Conservation (phyloP, 1,284 basidiomycete species). For the Cryptococcus sp. region DNA sequence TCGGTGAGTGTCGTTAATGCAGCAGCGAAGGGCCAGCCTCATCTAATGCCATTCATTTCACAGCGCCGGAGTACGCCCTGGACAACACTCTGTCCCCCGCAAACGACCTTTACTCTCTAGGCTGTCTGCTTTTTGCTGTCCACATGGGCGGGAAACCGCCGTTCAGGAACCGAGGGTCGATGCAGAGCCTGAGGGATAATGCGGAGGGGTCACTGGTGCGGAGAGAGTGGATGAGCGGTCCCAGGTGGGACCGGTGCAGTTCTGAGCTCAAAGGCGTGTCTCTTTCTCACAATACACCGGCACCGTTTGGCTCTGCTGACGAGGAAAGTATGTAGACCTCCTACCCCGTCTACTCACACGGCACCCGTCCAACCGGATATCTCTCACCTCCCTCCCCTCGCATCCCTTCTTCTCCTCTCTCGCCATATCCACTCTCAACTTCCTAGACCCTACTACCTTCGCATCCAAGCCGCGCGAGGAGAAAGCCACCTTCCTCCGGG, state of each 20-base stretch:
- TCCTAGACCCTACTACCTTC: slow-evolving; percentile 92
- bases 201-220: slow-evolving; percentile 57
- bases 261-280: slow-evolving; percentile 43
- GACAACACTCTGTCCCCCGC: slow-evolving; percentile 80
- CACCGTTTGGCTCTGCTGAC: neutral
- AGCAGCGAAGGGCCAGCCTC: neutral
- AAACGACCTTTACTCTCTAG: slow-evolving; percentile 93
- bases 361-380: slow-evolving; percentile 66
- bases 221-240: slow-evolving; percentile 39
- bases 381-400: slow-evolving; percentile 71
- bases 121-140: slow-evolving; percentile 83
- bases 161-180: slow-evolving; percentile 80
- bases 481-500: slow-evolving; percentile 93
- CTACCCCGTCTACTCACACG: slow-evolving; percentile 75
- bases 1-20: slow-evolving; percentile 58
- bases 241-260: slow-evolving; percentile 43
- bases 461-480: slow-evolving; percentile 91
- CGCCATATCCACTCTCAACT: slow-evolving; percentile 95
- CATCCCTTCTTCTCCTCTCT: slow-evolving; percentile 92
- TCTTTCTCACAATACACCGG: neutral
- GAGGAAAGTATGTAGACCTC: slow-evolving; percentile 56
- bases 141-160: slow-evolving; percentile 85
- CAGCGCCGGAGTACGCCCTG: slow-evolving; percentile 91
- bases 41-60: neutral
- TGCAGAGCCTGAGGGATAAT: slow-evolving; percentile 74